These are phyloP conservation scores for Paraphaeosphaeria minitans DNA, from an alignment of 2,329 filamentous ascomycete genomes.

Conservation along the genomic window DNA sequence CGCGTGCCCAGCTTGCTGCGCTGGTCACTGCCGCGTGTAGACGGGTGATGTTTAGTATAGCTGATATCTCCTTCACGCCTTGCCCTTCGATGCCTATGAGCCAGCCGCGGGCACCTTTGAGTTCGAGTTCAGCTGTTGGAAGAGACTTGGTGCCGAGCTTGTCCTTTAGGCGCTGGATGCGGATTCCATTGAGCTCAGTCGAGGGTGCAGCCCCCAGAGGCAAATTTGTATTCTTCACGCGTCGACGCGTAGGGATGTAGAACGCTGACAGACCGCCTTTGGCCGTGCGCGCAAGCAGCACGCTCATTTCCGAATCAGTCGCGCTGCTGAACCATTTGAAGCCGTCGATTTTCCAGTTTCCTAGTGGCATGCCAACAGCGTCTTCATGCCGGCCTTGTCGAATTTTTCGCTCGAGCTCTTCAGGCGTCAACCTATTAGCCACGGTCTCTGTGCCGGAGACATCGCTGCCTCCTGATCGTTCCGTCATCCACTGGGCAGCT, in stretches of 20 bases:
- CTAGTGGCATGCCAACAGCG: slow-evolving; percentile 50
- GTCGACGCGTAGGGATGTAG: slow-evolving; percentile 64
- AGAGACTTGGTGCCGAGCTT: slow-evolving; percentile 73
- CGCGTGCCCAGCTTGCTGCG: slow-evolving; percentile 58
- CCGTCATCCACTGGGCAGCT: slow-evolving; percentile 68
- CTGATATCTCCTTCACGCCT: slow-evolving; percentile 71
- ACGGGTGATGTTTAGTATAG: slow-evolving; percentile 70
- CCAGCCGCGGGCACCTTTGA: slow-evolving; percentile 48
- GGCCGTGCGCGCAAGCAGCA: slow-evolving; percentile 66
- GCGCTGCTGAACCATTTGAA: slow-evolving; percentile 76
- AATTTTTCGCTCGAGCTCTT: slow-evolving; percentile 30
- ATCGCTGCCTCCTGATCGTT: slow-evolving; percentile 71
- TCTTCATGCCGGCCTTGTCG: slow-evolving; percentile 27
- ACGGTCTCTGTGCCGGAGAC: slow-evolving; percentile 71
- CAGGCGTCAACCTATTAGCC: slow-evolving; percentile 44
- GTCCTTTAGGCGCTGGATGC: slow-evolving; percentile 71
- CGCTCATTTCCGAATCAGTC: slow-evolving; percentile 67
- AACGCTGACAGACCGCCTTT: slow-evolving; percentile 63
- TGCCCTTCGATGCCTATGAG: slow-evolving; percentile 69
- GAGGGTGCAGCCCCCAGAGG: too few species aligned
- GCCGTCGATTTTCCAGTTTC: slow-evolving; percentile 65
- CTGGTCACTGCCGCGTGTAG: slow-evolving; percentile 62
- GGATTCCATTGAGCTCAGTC: slow-evolving; percentile 65
- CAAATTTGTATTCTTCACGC: not conserved
- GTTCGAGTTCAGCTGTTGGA: slow-evolving; percentile 73